Conservation (phyloP, 2,329 filamentous ascomycete species). For the Pseudogymnoascus sp. region DNA sequence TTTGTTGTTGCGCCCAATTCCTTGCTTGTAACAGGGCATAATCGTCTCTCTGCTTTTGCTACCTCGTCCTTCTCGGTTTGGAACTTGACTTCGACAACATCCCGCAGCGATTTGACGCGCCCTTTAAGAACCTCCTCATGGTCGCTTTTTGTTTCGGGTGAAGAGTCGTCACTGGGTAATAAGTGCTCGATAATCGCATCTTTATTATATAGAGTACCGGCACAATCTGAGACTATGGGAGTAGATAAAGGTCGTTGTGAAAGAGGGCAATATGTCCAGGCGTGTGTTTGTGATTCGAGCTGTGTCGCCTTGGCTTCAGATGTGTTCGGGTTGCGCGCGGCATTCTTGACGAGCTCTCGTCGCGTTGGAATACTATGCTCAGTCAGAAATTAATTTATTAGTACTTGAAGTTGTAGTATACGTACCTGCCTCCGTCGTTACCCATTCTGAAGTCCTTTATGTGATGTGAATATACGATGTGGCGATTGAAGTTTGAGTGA, state of each 20-base stretch:
- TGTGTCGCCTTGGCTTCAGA: conserved; percentile 84
- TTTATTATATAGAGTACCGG: conserved; percentile 88
- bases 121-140: conserved; percentile 54
- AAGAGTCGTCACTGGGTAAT: conserved; percentile 44
- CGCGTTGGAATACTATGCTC: conserved; percentile 72
- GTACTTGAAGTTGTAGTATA: neutral
- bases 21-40: conserved; percentile 83
- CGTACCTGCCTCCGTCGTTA: conserved; percentile 81
- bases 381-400: conserved; percentile 11
- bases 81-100: conserved; percentile 82
- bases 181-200: conserved; percentile 72
- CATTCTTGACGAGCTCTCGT: conserved; percentile 90
- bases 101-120: conserved; percentile 69
- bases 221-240: conserved; percentile 72
- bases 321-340: conserved; percentile 71
- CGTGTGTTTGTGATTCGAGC: conserved; percentile 75
- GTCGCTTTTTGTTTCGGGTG: conserved; percentile 40
- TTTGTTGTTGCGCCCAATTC: conserved; percentile 71
- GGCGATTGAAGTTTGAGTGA: neutral
- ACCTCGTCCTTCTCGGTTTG: conserved; percentile 37
- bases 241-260: conserved; percentile 62
- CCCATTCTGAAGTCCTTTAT: conserved; percentile 54
- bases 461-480: neutral
- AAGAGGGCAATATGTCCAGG: conserved; percentile 83
- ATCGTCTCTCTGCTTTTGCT: conserved; percentile 51